phyloP scores from a whole-genome alignment of 208 protist genomes.

The Acanthamoeba rhysodes region DNA sequence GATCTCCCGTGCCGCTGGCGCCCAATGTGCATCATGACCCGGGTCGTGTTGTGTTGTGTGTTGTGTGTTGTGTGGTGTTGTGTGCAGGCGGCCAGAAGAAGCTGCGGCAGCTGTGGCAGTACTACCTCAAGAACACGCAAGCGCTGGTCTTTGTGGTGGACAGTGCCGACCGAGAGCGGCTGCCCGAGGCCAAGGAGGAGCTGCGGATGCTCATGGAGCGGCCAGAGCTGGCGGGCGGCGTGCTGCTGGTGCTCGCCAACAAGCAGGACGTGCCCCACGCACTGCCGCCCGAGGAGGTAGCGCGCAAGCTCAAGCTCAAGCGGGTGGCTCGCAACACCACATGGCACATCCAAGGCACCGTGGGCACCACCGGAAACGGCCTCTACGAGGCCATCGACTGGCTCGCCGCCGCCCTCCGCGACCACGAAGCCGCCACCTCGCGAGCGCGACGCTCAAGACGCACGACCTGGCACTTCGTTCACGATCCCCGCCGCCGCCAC shows the following conservation, averaged over 20 bases:
- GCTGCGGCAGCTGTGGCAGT: constrained; percentile 92
- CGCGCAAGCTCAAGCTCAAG: constrained; percentile 89
- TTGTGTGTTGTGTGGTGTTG: background rate
- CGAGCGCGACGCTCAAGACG: background rate
- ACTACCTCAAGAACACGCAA: constrained; percentile 94
- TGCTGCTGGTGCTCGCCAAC: constrained; percentile 94
- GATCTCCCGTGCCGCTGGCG: background rate
- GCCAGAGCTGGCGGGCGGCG: constrained; percentile 92
- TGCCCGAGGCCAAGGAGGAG: constrained; percentile 89
- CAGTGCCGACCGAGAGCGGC: constrained; percentile 91
- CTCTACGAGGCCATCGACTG: constrained; percentile 93
- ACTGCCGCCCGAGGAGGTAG: constrained; percentile 84
- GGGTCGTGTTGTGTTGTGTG: background rate
- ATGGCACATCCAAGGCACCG: constrained; percentile 92
- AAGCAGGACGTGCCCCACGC: constrained; percentile 95
- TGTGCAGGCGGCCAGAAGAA: constrained; percentile 79
- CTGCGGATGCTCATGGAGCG: constrained; percentile 92
- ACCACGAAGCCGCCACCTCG: background rate
- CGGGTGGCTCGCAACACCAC: constrained; percentile 85
- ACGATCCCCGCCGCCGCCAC: background rate
- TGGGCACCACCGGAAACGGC: constrained; percentile 91
- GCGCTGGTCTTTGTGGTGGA: constrained; percentile 95
- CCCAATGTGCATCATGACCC: background rate
- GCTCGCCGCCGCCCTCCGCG: constrained; percentile 79
- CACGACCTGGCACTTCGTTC: constrained; percentile 4